These are phyloP conservation scores for Hyparrhenia diplandra DNA, from an alignment of 176 grass and related monocot species.

Conservation along the genomic window DNA sequence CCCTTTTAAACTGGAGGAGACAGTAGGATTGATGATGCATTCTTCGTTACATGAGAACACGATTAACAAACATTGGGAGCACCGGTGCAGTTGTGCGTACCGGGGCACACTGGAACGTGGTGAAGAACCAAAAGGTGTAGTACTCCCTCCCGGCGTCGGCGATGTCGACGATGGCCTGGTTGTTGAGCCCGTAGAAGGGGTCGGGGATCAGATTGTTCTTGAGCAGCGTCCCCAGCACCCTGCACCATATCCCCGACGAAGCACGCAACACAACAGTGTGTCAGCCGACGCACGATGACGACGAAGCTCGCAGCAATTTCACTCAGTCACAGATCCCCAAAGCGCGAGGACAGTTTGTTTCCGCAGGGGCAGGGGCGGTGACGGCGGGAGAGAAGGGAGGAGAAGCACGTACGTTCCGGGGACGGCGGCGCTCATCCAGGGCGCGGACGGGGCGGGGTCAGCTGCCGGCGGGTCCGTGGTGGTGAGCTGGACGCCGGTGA, in stretches of 20 bases:
- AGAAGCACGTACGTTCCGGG: constrained; percentile 70
- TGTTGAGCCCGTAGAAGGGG: constrained; percentile 96
- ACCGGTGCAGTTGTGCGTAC: constrained; percentile 28
- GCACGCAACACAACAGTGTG: not conserved
- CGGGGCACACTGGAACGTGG: constrained; percentile 60
- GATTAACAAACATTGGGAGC: not conserved
- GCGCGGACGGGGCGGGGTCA: constrained; percentile 26
- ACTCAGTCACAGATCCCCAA: not conserved
- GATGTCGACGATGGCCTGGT: constrained; percentile 93
- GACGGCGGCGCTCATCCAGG: constrained; percentile 79
- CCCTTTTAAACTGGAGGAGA: not conserved
- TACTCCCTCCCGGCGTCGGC: constrained; percentile 81
- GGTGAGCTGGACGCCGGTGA: constrained; percentile 85
- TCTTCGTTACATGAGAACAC: not conserved
- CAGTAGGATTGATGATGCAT: not conserved
- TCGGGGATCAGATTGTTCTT: constrained; percentile 87
- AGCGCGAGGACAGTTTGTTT: not conserved
- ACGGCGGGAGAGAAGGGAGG: not conserved
- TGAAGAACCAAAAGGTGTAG: constrained; percentile 99
- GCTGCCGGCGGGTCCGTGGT: constrained; percentile 66
- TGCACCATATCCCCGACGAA: constrained; percentile 24
- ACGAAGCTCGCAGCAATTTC: not conserved
- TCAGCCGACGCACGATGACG: not conserved
- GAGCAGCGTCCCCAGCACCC: constrained; percentile 81
- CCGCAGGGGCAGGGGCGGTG: too few relatives aligned